phyloP scores from a whole-genome alignment of 2,329 filamentous ascomycete genomes.

The Neopestalotiopsis clavispora region DNA sequence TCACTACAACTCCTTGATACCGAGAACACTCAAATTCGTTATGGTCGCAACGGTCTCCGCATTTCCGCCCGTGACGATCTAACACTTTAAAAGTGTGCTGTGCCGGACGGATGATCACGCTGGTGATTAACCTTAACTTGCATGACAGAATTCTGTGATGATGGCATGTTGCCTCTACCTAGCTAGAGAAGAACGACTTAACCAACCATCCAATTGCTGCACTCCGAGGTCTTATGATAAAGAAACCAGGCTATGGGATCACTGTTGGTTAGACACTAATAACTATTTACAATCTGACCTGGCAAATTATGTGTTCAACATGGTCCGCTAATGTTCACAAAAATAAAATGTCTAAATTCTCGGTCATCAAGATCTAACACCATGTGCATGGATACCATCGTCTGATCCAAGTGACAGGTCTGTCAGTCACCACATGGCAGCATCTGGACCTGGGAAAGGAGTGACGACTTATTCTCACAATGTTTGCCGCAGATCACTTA shows the following conservation, averaged over 20 bases:
- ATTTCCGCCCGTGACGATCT: background rate
- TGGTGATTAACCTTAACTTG: background rate
- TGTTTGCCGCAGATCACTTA: conserved; percentile 13
- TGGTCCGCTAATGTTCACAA: background rate
- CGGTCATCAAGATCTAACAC: background rate
- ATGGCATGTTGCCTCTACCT: background rate
- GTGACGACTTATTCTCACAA: background rate
- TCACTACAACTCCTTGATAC: background rate
- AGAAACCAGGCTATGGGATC: too few relatives aligned
- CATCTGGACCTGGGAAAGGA: background rate
- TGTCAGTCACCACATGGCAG: background rate
- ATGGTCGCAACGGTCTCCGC: background rate
- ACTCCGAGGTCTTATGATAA: too few relatives aligned
- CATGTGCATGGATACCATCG: background rate
- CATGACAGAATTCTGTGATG: background rate
- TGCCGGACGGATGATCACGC: background rate
- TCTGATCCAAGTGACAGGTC: conserved; percentile 12
- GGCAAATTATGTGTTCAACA: background rate
- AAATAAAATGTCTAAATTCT: background rate
- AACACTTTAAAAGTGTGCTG: background rate
- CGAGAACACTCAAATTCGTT: background rate
- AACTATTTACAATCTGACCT: too few relatives aligned
- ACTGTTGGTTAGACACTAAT: too few relatives aligned
- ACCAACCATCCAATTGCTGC: background rate
- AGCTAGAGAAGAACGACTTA: background rate